Evolutionary conservation across 768 basidiomycete genomes (phyloP).

Genomic region (Mycena albidolilacea): DNA sequence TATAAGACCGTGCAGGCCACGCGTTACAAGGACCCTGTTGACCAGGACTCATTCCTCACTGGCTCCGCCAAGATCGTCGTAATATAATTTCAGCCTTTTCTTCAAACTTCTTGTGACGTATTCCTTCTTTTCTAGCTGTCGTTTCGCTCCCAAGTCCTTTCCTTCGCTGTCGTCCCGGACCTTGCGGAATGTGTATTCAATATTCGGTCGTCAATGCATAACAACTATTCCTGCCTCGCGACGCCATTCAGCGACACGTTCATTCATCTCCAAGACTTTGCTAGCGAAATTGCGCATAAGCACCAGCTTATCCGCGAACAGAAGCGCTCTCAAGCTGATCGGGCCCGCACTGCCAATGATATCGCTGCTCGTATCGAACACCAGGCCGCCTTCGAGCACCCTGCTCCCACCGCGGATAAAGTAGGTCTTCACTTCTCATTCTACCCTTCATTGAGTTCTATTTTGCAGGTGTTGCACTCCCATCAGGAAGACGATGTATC

Average conservation of each 20-base stretch:
- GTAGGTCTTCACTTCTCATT: neutral
- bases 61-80: constrained; percentile 2
- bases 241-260: neutral
- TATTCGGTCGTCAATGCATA: neutral
- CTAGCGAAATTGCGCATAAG: constrained; percentile 12
- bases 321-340: neutral
- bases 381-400: constrained; percentile 5
- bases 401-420: neutral
- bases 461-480: too few species aligned
- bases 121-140: neutral
- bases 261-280: neutral
- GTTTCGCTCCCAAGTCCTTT: neutral
- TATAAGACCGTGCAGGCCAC: constrained; percentile 16
- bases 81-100: neutral
- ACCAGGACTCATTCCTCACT: constrained; percentile 1
- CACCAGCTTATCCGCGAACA: constrained; percentile 8
- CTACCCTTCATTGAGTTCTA: neutral
- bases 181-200: neutral
- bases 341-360: neutral
- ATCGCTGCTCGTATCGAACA: neutral
- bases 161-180: constrained; percentile 1
- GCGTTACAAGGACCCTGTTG: neutral
- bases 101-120: neutral
- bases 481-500: neutral
- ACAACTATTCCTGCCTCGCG: neutral